Base-by-base conservation (phyloP, 768 basidiomycete genomes). In the Pisolithus sp. region DNA sequence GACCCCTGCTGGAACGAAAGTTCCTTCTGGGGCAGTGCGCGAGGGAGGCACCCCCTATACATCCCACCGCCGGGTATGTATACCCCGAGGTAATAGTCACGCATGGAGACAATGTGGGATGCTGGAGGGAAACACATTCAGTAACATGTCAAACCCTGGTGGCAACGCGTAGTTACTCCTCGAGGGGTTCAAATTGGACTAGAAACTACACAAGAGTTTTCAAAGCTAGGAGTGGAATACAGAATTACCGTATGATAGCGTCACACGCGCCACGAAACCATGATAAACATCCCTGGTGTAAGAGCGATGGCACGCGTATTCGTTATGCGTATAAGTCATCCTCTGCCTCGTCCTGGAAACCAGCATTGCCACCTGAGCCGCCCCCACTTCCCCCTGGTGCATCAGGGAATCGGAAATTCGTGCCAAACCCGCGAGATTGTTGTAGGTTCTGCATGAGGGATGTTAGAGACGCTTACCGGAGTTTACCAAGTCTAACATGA, bases 321-420 rank as follows among this genome's bases (percentile, higher is more conserved):
- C 7, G 4, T 46, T 67, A 95, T 54, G 92, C 91, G 63, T 95
- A 95, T 66, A 95, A 67, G 66, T 95, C 93, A 57, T 96, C 93
- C 62, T 95, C 93, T 50, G 82, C 73, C 57, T 96, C 93, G 53
- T 94, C 90, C 31, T 83, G 77, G 73, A 93, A 93, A 21, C 83
- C 86, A 31, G 85, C 72, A 53, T 93, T 92, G 47, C 82, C 79
- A 17, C 77, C 68, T 6, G 76, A 71, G 10, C 73, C 71, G 36
- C 71, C 62, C 44, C 72, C 58, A 24, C 70, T 69, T 20, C 61
- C 62, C 17, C 63, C 67, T 9, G 40, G 18, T 18, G n/a, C 40
- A 59, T 94, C 94, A 30, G 96, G 96, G 93, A 99, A 99, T 78
- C 91, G 94, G 84, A 99, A 99, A 69, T 83, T 87, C 73, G 86